Conservation (phyloP, 2,329 filamentous ascomycete genomes). For the Stenocarpella maydis region DNA sequence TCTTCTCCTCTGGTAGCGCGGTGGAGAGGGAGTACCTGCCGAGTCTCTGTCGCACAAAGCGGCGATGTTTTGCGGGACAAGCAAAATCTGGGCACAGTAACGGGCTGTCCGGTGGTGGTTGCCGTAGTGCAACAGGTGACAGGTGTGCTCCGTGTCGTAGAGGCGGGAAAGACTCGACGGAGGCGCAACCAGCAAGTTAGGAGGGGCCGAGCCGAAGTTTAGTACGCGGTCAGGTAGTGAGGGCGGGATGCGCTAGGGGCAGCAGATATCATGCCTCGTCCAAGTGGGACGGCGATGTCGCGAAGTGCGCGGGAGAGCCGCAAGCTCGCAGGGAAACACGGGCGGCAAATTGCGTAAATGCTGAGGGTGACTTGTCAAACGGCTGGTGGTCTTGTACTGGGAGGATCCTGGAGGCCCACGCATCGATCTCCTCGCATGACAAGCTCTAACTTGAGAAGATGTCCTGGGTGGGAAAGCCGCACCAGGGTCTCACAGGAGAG, state of each 20-base stretch:
- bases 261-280: constrained; percentile 34
- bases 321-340: constrained; percentile 38
- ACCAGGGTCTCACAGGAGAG: constrained; percentile 49
- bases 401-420: constrained; percentile 40
- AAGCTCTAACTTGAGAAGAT: constrained; percentile 36
- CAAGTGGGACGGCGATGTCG: constrained; percentile 37
- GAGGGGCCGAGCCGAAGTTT: constrained; percentile 33
- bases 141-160: constrained; percentile 34
- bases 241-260: constrained; percentile 32
- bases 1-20: constrained; percentile 17
- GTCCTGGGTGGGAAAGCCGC: constrained; percentile 48
- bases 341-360: constrained; percentile 38
- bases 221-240: constrained; percentile 32
- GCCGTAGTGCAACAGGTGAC: constrained; percentile 32
- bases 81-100: constrained; percentile 28
- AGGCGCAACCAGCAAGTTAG: constrained; percentile 11
- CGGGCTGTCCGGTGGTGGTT: constrained; percentile 27
- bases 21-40: constrained; percentile 24
- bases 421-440: constrained; percentile 37
- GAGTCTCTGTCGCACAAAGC: constrained; percentile 31
- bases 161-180: constrained; percentile 30
- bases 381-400: constrained; percentile 38
- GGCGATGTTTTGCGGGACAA: constrained; percentile 32
- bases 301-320: constrained; percentile 35
- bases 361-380: constrained; percentile 37